Percentiles rank a stretch among this genome's conserved stretches.
Evolutionary conservation across 192 early-diverging fungal genomes (phyloP).

Genomic region (Kickxella alabastrina): DNA sequence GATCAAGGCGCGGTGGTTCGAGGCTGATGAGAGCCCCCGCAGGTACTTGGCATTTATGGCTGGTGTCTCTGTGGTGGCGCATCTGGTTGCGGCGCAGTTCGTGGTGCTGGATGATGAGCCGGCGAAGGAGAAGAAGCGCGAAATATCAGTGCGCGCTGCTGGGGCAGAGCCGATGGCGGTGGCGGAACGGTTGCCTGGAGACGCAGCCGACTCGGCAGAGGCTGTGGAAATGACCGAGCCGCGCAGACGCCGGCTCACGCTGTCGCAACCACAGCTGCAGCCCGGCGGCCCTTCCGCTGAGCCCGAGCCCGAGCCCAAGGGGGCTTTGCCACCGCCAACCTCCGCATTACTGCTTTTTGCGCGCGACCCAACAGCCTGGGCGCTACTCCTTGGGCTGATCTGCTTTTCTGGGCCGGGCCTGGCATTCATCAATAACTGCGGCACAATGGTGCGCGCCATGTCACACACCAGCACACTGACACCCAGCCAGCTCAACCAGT

Average conservation of each 20-base stretch:
- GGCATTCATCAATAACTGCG: conserved; percentile 53
- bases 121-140: not conserved
- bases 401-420: conserved; percentile 44
- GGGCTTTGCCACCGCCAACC: not conserved
- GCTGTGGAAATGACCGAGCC: conserved; percentile 36
- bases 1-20: conserved; percentile 54
- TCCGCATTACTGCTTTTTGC: conserved; percentile 18
- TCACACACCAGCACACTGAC: conserved; percentile 22
- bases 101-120: conserved; percentile 20
- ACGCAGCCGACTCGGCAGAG: conserved; percentile 4
- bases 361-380: conserved; percentile 35
- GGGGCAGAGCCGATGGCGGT: not conserved
- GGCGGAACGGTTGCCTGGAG: not conserved
- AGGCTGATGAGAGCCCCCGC: conserved; percentile 39
- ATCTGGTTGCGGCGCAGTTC: conserved; percentile 44
- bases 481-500: conserved; percentile 33
- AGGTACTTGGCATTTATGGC: conserved; percentile 56
- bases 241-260: conserved; percentile 33
- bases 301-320: not conserved
- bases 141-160: conserved; percentile 1
- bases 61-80: conserved; percentile 42
- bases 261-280: conserved; percentile 3
- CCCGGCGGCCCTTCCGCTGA: not conserved
- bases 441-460: conserved; percentile 48
- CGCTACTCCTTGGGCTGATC: conserved; percentile 38